Base-by-base conservation (phyloP, 371 early-diverging fungal species). In the Cladochytrium tenue region DNA sequence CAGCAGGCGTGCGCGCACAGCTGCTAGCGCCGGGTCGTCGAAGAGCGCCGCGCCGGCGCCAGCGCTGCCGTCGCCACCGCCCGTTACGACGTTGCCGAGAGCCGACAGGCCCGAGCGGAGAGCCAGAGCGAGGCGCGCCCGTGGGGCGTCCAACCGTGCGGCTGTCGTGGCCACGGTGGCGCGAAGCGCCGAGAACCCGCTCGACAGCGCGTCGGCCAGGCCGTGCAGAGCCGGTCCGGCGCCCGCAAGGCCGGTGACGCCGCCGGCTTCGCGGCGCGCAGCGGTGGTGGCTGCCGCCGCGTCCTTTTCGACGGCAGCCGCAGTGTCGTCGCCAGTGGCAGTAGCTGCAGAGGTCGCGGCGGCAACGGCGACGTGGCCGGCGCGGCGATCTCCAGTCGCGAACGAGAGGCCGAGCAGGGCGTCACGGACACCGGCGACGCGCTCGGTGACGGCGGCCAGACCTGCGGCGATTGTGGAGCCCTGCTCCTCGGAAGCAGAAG, bases 211-310 rank as follows among this genome's bases (percentile, higher is more conserved):
- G 4, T 70, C 66, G 51, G 51, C 20, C 32, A 69, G 51, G 3
- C 60, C 33, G 35, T 62, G 62, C 4, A 69, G 43, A 15, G 64
- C 69, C 2, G 69, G 26, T 3, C 53, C 34, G 0, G 69, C 53
- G 4, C 31, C 59, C 20, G 64, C 60, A 3, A 64, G 51, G n/a
- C 25, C 51, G 10, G 43, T 20, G 43, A 13, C 7, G 51, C 25
- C 23, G 3, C 25, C 7, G 43, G 43, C 43, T 43, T 43, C 43
- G 43, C 43, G 43, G 43, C 43, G 43, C 13, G 13, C 43, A 43
- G 13, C 53, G 51, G 62, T 7, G 57, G 66, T 15, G 13, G 23
- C 7, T n/a, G 17, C 32, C 3, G 5, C 27, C 56, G 31, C 25
- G 10, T 52, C 32, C 25, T 50, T 33, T 10, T 62, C 56, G 35